Evolutionary conservation across 208 protist species (phyloP).

Genomic region (Tetramitus jugosus): DNA sequence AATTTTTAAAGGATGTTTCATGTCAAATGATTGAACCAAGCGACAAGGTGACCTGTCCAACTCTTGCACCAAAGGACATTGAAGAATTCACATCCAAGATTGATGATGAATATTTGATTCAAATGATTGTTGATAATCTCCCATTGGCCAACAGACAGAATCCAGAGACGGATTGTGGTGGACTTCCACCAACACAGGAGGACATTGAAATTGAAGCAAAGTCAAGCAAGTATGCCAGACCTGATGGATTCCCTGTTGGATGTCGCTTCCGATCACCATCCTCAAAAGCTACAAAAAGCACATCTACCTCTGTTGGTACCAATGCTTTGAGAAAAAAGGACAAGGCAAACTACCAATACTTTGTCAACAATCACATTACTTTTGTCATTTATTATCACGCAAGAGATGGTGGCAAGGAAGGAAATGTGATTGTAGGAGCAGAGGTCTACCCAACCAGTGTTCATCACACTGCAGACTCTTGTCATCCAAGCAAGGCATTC

Average conservation of each 20-base stretch:
- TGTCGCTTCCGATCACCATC: too few species aligned
- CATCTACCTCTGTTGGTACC: too few species aligned
- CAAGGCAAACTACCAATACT: not conserved
- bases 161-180: not conserved
- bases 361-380: slow-evolving; percentile 17
- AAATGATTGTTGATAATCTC: not conserved
- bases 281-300: too few species aligned
- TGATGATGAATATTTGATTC: not conserved
- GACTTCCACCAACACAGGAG: not conserved
- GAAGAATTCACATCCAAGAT: not conserved
- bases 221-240: not conserved
- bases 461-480: slow-evolving; percentile 9
- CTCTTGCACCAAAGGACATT: not conserved
- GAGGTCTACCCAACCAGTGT: slow-evolving; percentile 28
- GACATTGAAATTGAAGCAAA: not conserved
- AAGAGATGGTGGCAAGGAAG: slow-evolving; percentile 25
- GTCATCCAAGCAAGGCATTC: not conserved
- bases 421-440: slow-evolving; percentile 28
- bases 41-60: not conserved
- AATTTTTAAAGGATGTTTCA: not conserved
- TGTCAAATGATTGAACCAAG: not conserved
- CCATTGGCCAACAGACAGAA: not conserved
- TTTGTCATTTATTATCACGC: slow-evolving; percentile 16
- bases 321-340: not conserved
- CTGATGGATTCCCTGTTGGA: slow-evolving; percentile 13